phyloP scores from a whole-genome alignment of 768 basidiomycete species.

The Glaciozyma martinii region DNA sequence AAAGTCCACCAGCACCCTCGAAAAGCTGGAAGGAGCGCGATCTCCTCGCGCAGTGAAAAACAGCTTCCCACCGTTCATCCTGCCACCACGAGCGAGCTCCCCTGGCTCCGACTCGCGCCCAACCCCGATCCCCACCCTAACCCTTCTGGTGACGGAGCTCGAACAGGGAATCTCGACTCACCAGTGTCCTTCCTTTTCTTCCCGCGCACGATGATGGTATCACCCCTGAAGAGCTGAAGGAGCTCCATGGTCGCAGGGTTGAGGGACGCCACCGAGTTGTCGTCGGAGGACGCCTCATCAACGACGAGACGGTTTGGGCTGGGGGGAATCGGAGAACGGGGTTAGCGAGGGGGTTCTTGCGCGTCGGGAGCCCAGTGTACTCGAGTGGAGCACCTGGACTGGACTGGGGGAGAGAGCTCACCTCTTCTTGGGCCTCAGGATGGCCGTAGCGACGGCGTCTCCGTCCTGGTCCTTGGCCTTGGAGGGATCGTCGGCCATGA shows the following conservation, averaged over 20 bases:
- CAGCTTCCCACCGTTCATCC: neutral
- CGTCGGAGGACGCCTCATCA: slow-evolving; percentile 85
- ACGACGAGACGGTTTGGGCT: slow-evolving; percentile 97
- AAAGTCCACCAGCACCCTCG: no score
- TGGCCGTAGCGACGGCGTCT: slow-evolving; percentile 87
- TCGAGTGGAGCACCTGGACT: neutral
- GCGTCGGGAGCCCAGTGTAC: neutral
- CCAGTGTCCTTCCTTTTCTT: slow-evolving; percentile 92
- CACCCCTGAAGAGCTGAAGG: slow-evolving; percentile 87
- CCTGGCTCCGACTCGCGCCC: neutral
- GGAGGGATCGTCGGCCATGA: slow-evolving; percentile 30
- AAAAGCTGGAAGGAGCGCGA: no score
- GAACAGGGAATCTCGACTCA: slow-evolving; percentile 14
- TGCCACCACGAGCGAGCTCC: neutral
- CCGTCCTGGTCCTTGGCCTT: slow-evolving; percentile 7
- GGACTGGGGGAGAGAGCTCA: slow-evolving; percentile 44
- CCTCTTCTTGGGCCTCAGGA: slow-evolving; percentile 96
- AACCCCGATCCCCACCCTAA: no score
- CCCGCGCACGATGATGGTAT: slow-evolving; percentile 67
- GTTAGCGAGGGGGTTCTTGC: no score
- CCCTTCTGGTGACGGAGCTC: neutral
- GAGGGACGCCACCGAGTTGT: slow-evolving; percentile 94
- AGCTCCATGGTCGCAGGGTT: slow-evolving; percentile 95
- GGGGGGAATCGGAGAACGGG: neutral
- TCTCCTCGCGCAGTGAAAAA: no score